Evolutionary conservation across 805 yeast genomes (phyloP).

Genomic region (Starmerella ratchasimensis): DNA sequence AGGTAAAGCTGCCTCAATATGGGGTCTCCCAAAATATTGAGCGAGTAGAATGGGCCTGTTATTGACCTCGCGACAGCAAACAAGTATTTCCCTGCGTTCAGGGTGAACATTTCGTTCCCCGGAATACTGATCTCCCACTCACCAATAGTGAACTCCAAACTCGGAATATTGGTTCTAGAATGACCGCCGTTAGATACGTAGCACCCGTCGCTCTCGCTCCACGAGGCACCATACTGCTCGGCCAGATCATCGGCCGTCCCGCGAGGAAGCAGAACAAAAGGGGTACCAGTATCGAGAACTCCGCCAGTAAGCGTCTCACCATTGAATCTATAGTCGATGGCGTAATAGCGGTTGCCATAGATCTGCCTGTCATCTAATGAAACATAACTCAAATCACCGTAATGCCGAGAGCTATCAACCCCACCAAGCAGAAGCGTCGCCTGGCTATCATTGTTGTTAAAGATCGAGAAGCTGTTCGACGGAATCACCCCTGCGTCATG

Average conservation of each 20-base stretch:
- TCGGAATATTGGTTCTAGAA: neutral
- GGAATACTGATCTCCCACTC: constrained; percentile 15
- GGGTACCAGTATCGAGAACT: constrained; percentile 40
- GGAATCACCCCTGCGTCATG: constrained; percentile 29
- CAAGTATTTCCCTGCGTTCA: neutral
- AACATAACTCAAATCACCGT: constrained; percentile 27
- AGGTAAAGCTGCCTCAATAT: constrained; percentile 47
- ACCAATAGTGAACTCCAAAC: constrained; percentile 9
- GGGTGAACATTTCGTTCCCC: constrained; percentile 18
- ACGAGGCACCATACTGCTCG: constrained; percentile 3
- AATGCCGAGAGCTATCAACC: constrained; percentile 29
- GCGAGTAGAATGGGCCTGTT: neutral
- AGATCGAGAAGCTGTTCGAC: constrained; percentile 32
- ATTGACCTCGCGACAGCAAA: constrained; percentile 4
- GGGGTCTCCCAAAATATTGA: constrained; percentile 32
- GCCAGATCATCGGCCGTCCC: constrained; percentile 3
- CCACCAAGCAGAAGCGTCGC: constrained; percentile 34
- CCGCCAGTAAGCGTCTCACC: constrained; percentile 5
- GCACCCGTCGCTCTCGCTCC: neutral
- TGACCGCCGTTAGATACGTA: neutral
- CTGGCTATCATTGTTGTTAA: constrained; percentile 21
- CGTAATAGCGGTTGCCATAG: neutral
- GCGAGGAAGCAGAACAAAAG: constrained; percentile 33
- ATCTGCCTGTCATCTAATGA: constrained; percentile 12
- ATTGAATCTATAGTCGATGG: constrained; percentile 3